phyloP scores from a whole-genome alignment of 768 basidiomycete species.

The Mycena crocata region DNA sequence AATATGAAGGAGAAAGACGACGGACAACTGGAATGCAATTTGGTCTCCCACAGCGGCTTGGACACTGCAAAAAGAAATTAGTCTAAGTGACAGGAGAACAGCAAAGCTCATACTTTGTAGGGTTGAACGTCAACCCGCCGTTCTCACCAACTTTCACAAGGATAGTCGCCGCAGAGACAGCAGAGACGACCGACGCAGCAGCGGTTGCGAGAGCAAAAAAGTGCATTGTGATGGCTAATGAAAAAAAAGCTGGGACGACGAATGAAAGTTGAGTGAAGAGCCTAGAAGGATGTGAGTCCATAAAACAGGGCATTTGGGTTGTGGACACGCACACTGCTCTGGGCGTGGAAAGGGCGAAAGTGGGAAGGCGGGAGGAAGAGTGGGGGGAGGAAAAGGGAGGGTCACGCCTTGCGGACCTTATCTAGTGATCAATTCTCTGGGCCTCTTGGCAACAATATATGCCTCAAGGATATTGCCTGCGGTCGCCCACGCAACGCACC shows the following conservation, averaged over 20 bases:
- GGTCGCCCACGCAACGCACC: neutral
- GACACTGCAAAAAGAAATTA: slow-evolving; percentile 17
- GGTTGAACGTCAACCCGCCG: slow-evolving; percentile 8
- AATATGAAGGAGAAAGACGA: slow-evolving; percentile 12
- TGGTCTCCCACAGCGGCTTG: slow-evolving; percentile 33
- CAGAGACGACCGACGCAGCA: slow-evolving; percentile 6
- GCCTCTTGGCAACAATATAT: neutral
- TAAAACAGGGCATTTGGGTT: neutral
- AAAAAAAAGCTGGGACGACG: neutral
- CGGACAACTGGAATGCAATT: slow-evolving; percentile 33
- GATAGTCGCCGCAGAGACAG: slow-evolving; percentile 21
- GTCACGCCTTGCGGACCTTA: neutral
- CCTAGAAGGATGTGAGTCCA: neutral
- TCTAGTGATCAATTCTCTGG: neutral
- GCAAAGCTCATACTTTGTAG: slow-evolving; percentile 4
- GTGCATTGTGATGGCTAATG: slow-evolving; percentile 26
- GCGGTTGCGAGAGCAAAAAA: slow-evolving; percentile 27
- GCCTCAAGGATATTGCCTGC: no score
- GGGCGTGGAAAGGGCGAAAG: slow-evolving; percentile 1
- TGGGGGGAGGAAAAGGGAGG: neutral
- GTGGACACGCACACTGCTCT: slow-evolving; percentile 21
- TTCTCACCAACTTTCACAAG: slow-evolving; percentile 20
- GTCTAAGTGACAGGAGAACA: neutral
- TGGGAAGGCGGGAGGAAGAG: neutral
- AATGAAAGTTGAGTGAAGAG: neutral